These are phyloP conservation scores for Zhuliangozyma parablackwelliae DNA, from an alignment of 1,139 yeast genomes.

Conservation along the genomic window DNA sequence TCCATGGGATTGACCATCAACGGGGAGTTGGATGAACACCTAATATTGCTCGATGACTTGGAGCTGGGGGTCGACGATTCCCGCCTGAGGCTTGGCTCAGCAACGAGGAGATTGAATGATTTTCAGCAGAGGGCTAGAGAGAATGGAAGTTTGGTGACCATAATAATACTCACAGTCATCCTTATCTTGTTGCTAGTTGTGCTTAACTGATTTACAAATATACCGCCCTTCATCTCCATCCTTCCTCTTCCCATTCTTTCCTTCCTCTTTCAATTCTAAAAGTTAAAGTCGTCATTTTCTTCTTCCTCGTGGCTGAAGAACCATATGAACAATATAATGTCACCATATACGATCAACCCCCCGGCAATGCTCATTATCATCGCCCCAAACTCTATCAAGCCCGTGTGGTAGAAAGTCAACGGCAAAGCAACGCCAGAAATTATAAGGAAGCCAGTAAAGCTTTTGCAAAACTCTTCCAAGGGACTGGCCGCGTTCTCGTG, in stretches of 20 bases:
- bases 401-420: slow-evolving; percentile 56
- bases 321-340: slow-evolving; percentile 66
- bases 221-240: background rate
- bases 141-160: slow-evolving; percentile 71
- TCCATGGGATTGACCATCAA: slow-evolving; percentile 61
- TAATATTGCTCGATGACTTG: slow-evolving; percentile 64
- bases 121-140: slow-evolving; percentile 59
- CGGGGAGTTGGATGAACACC: slow-evolving; percentile 63
- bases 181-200: slow-evolving; percentile 56
- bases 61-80: slow-evolving; percentile 63
- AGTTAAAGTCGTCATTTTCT: slow-evolving; percentile 51
- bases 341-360: slow-evolving; percentile 66
- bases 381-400: slow-evolving; percentile 53
- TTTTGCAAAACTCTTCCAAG: slow-evolving; percentile 57
- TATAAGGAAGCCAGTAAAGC: slow-evolving; percentile 60
- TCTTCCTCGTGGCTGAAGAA: slow-evolving; percentile 59
- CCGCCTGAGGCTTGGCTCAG: slow-evolving; percentile 47
- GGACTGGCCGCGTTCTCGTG: slow-evolving; percentile 42
- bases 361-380: slow-evolving; percentile 65
- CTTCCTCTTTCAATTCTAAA: slow-evolving; percentile 14
- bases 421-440: slow-evolving; percentile 70
- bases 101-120: slow-evolving; percentile 48
- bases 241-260: too few relatives aligned
- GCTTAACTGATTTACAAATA: slow-evolving; percentile 34
- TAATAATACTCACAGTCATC: slow-evolving; percentile 56